Percentiles rank a stretch among this genome's conserved stretches.
These are phyloP conservation scores for Gyromitra esculenta DNA, from an alignment of 2,329 filamentous ascomycete species.

Conservation along the genomic window DNA sequence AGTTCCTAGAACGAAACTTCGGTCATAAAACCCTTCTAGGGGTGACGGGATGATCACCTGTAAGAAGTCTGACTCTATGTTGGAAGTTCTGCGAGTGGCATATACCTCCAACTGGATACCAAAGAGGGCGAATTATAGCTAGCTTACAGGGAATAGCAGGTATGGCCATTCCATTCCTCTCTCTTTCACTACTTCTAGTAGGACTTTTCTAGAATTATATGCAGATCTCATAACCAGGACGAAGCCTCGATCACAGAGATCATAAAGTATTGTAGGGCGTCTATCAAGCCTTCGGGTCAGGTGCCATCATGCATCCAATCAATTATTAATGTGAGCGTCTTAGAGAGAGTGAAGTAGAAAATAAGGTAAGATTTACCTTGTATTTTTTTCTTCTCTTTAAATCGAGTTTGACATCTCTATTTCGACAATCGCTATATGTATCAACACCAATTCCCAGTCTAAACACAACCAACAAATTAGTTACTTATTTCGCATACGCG, in stretches of 20 bases:
- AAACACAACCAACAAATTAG: no score
- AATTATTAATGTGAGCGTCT: neutral
- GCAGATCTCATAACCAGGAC: neutral
- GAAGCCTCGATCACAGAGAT: neutral
- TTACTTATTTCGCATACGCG: no score
- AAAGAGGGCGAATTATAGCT: neutral
- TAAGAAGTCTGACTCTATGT: conserved; percentile 1
- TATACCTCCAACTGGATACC: neutral
- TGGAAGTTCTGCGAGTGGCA: neutral
- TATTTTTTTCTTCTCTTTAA: neutral
- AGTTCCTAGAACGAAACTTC: neutral
- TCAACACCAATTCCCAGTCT: neutral
- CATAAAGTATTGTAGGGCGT: neutral
- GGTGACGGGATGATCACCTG: neutral
- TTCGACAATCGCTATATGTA: neutral
- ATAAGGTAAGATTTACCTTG: neutral
- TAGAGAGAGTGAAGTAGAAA: neutral
- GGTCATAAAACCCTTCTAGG: neutral
- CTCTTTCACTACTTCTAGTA: neutral
- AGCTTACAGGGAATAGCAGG: neutral
- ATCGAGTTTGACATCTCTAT: neutral
- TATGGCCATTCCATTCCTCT: neutral
- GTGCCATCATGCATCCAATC: neutral
- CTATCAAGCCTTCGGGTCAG: neutral
- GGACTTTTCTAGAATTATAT: neutral